Conservation (phyloP, 345 rosid species). For the Euphorbia peplus region DNA sequence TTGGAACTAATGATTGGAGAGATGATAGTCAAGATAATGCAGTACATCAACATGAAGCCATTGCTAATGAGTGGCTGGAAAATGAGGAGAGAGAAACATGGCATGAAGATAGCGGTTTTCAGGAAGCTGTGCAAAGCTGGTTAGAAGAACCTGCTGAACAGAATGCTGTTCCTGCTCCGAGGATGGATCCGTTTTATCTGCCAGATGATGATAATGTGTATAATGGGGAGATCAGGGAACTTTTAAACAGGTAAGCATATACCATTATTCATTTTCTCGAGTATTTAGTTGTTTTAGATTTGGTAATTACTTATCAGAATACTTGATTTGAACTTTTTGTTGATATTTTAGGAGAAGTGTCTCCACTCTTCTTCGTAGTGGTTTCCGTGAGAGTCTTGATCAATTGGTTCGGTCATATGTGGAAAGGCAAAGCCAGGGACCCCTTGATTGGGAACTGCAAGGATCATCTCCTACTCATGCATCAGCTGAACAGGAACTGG, state of each 20-base stretch:
- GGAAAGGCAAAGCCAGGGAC: slow-evolving; percentile 72
- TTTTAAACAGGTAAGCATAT: slow-evolving; percentile 61
- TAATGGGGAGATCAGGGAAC: slow-evolving; percentile 74
- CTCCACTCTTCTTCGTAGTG: slow-evolving; percentile 83
- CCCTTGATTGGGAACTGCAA: slow-evolving; percentile 64
- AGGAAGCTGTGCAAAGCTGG: slow-evolving; percentile 58
- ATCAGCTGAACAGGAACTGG: slow-evolving; percentile 47
- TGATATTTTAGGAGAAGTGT: slow-evolving; percentile 75
- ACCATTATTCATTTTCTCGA: slow-evolving; percentile 12
- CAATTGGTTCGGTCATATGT: slow-evolving; percentile 79
- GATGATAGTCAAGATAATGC: slow-evolving; percentile 36
- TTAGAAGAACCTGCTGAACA: slow-evolving; percentile 48
- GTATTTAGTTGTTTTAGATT: slow-evolving; percentile 1
- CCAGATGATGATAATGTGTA: slow-evolving; percentile 63
- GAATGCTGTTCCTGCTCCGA: slow-evolving; percentile 41
- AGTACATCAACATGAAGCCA: slow-evolving; percentile 34
- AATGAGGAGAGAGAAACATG: slow-evolving; percentile 43
- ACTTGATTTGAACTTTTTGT: slow-evolving; percentile 19
- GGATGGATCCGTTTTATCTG: slow-evolving; percentile 47
- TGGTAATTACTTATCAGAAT: neutral
- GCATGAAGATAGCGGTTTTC: slow-evolving; percentile 41
- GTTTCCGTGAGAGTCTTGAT: slow-evolving; percentile 85
- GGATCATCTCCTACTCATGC: slow-evolving; percentile 49
- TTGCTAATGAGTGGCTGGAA: slow-evolving; percentile 38
- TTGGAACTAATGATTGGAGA: slow-evolving; percentile 41